Base-by-base conservation (phyloP, 1,284 basidiomycete genomes). In the Cryptococcus amylolentus region DNA sequence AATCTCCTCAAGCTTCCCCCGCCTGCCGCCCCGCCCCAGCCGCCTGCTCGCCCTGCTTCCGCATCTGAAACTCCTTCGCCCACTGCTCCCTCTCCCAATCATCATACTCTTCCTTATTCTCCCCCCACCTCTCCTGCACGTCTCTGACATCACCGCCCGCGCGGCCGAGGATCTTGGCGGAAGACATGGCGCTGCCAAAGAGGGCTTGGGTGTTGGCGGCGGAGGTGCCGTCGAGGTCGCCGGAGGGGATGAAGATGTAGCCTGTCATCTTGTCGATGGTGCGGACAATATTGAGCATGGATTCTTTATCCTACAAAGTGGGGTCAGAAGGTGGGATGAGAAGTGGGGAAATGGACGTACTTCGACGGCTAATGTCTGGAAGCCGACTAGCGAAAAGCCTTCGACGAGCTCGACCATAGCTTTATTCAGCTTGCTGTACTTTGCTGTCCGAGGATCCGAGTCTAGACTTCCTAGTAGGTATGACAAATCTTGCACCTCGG, bases 311-410 rank as follows among this genome's bases (percentile, higher is more conserved):
- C 88, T 91, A 65, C 46, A 42, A 37, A 38, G 45, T 38, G 18
- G 54, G 50, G 23, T 51, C n/a, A 39, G 26, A 9, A 35, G 7
- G 27, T 13, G 1, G 23, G n/a, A n/a, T 31, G n/a, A 47, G 0
- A 23, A 23, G 23, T 5, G 20, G 16, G n/a, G 28, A 16, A 28
- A 13, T 6, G 13, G 31, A 57, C 82, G 55, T 63, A 89, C 89
- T 81, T 97, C 93, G 14, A 97, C 91, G 0, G 93, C 94, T 0
- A 99, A 82, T 0, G 96, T 98, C 78, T 98, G 95, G 68, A 99
- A 98, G 0, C 89, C 88, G 27, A 98, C 93, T 12, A 98, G 83
- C n/a, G 87, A 83, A 73, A 87, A 98, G 71, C 98, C 95, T 72
- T 98, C 93, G 39, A 98, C 85, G 23, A 98, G 77, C 37, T 90